Percentiles rank a stretch among this genome's conserved stretches.
Conservation (phyloP, 1,139 yeast species). For the Starmera stellimalicola region DNA sequence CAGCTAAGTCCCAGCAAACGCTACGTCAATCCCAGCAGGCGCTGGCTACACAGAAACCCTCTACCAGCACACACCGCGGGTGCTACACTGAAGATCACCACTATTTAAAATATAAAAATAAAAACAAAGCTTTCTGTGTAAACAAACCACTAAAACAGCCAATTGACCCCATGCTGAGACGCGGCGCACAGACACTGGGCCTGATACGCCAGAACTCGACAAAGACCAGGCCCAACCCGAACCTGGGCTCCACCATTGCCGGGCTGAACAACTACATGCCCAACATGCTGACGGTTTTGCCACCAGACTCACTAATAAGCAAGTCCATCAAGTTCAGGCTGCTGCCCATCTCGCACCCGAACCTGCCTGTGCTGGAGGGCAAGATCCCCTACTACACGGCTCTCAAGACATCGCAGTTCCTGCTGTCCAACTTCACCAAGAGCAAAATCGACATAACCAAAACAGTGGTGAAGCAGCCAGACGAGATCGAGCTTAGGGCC, state of each 20-base stretch:
- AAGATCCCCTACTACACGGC: constrained; percentile 44
- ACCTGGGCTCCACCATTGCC: constrained; percentile 52
- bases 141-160: too few relatives aligned
- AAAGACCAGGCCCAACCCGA: constrained; percentile 32
- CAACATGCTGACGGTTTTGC: constrained; percentile 35
- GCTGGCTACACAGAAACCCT: too few relatives aligned
- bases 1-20: too few relatives aligned
- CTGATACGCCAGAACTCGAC: constrained; percentile 1
- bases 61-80: too few relatives aligned
- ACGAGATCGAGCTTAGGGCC: background rate
- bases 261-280: constrained; percentile 49
- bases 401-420: constrained; percentile 40
- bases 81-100: too few relatives aligned
- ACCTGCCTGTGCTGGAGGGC: constrained; percentile 56
- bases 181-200: too few relatives aligned
- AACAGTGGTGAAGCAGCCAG: background rate
- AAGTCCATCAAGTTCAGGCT: constrained; percentile 47
- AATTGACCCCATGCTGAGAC: too few relatives aligned
- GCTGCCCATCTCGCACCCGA: constrained; percentile 53
- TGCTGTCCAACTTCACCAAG: constrained; percentile 39
- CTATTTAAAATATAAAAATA: too few relatives aligned
- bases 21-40: too few relatives aligned
- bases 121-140: too few relatives aligned
- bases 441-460: background rate
- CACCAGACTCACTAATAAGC: constrained; percentile 42